Evolutionary conservation across 345 rosid genomes (phyloP).

Genomic region (Boechera divaricarpa): DNA sequence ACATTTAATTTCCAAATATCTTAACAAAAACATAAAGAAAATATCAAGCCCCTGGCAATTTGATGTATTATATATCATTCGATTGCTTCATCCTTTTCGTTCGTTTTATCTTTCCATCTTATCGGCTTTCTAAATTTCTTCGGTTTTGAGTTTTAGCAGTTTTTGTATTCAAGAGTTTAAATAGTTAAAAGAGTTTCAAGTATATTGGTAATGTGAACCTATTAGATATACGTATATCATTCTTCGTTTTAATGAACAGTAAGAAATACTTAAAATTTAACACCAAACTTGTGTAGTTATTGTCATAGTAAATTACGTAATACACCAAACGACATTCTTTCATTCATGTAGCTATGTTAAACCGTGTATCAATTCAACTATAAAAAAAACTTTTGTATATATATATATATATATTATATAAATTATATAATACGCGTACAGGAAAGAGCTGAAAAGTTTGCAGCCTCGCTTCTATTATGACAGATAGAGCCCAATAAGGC

Average conservation of each 20-base stretch:
- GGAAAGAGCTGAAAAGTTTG: not conserved
- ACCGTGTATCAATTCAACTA: no score
- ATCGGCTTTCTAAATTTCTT: no score
- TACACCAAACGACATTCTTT: not conserved
- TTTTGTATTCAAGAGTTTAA: no score
- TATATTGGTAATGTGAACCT: no score
- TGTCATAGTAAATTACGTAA: not conserved
- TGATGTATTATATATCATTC: not conserved
- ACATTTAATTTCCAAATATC: not conserved
- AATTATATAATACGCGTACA: not conserved
- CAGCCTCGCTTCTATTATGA: not conserved
- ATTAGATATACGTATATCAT: no score
- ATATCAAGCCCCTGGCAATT: not conserved
- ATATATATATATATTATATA: no score
- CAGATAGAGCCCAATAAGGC: conserved; percentile 28
- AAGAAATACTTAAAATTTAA: not conserved
- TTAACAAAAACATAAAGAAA: not conserved
- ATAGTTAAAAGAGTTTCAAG: no score
- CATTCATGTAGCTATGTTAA: not conserved
- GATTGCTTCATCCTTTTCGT: not conserved
- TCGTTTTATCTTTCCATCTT: no score
- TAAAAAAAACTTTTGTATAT: no score
- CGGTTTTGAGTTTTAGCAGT: no score
- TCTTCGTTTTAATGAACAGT: not conserved
- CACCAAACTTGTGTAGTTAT: not conserved